A percentile compares a stretch with the other conserved stretches of the same genome.
Evolutionary conservation across 305 asterid species (phyloP).

Genomic region (Fraxinus nigra): DNA sequence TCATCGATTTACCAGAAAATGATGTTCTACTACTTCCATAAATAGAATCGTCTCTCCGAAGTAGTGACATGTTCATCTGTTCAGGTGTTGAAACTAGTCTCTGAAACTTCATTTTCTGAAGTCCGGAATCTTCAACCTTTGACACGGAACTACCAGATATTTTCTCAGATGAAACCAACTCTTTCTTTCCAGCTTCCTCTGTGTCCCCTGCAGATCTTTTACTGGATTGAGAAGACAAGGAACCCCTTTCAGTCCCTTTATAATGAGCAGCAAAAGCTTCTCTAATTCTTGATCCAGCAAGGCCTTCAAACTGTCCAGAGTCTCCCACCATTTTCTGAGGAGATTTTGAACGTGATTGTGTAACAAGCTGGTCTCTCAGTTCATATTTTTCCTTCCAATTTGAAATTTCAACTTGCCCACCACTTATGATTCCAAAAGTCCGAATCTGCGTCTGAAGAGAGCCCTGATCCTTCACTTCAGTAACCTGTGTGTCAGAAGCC

Average conservation of each 20-base stretch:
- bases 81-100: slow-evolving; percentile 47
- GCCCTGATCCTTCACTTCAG: slow-evolving; percentile 35
- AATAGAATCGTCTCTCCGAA: slow-evolving; percentile 32
- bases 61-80: slow-evolving; percentile 41
- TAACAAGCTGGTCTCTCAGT: slow-evolving; percentile 32
- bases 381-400: slow-evolving; percentile 38
- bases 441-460: slow-evolving; percentile 31
- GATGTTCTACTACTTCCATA: slow-evolving; percentile 29
- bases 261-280: slow-evolving; percentile 46
- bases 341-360: slow-evolving; percentile 31
- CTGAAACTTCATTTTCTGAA: slow-evolving; percentile 39
- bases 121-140: slow-evolving; percentile 52
- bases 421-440: slow-evolving; percentile 31
- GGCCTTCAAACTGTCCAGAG: slow-evolving; percentile 38
- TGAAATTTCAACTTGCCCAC: slow-evolving; percentile 33
- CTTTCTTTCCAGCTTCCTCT: slow-evolving; percentile 41
- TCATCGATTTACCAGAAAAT: slow-evolving; percentile 38
- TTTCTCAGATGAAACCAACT: slow-evolving; percentile 34
- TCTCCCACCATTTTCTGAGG: slow-evolving; percentile 40
- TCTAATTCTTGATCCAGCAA: slow-evolving; percentile 53
- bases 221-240: slow-evolving; percentile 45
- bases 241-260: slow-evolving; percentile 45
- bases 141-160: slow-evolving; percentile 32
- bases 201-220: slow-evolving; percentile 34
- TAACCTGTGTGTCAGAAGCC: slow-evolving; percentile 29